Base-by-base conservation (phyloP, 2,329 filamentous ascomycete species). In the Aspergillus sp. region DNA sequence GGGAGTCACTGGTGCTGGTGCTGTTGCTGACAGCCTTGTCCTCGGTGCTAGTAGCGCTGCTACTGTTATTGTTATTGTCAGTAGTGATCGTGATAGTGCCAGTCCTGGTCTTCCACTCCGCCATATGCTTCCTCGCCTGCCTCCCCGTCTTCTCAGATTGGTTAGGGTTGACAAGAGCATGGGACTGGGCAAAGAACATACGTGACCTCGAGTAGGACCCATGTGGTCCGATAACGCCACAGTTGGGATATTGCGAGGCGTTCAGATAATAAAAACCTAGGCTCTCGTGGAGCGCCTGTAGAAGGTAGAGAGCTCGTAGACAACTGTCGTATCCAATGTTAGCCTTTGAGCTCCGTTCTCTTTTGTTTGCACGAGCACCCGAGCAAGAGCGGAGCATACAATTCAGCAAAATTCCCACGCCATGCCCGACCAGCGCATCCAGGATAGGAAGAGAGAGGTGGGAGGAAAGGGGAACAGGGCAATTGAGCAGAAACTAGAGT, bases 221-320 rank as follows among this genome's bases (percentile, higher is more conserved):
- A 55, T 76, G 79, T 16, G 79, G 65, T 5, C 66, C 72, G 1
- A 60, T 57, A 2, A 80, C 74, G 9, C 75, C 75, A 32, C 78
- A 80, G 4, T 63, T 22, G 22, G 75, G 74, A 57, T 78, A 80
- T 7, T 71, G 72, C 2, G 52, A 61, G 1, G 74, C 64, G 2
- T 71, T 49, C n/a, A 80, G 63, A 0, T 63, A 63, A 1, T 78
- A 78, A 5, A 80, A 73, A 1, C 78, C 78, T 2, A 75, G 66
- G 1, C 67, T 32, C 31, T 74, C 63, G 32, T 78, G 76, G 4
- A 73, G 59, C 0, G 75, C 65, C 22, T 73, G 73, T 0, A 79
- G 57, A n/a, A 66, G 72, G 64, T 75, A 78, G 42, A 78, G 42
- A 73, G 75, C 31, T 78, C 76, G 3, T 74, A 74, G 54, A 74